Percentiles rank a stretch among this genome's conserved stretches.
Evolutionary conservation across 2,329 filamentous ascomycete species (phyloP).

Genomic region (Trichoderma citrinoviride): DNA sequence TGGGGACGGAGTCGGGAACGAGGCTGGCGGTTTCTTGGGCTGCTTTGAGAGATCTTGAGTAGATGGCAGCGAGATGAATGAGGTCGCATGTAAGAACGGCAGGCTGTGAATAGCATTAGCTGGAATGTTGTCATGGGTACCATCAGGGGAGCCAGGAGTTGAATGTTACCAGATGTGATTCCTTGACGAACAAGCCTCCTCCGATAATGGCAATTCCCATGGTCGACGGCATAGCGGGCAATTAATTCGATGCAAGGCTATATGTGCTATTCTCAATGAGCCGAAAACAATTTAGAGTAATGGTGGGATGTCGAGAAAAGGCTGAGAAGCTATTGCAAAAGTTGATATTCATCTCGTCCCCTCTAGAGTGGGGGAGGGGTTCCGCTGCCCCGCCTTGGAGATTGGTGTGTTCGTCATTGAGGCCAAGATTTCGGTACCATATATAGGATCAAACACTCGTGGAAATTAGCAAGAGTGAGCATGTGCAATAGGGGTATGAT

Average conservation of each 20-base stretch:
- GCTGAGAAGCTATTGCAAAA: neutral
- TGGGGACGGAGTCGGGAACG: constrained; percentile 31
- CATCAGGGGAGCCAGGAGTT: neutral
- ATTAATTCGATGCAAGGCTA: neutral
- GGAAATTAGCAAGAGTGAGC: too few relatives aligned
- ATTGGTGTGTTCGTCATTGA: neutral
- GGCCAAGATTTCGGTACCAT: too few relatives aligned
- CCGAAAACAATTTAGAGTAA: neutral
- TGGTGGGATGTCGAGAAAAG: neutral
- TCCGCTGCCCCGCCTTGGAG: constrained; percentile 9
- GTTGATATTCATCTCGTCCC: neutral
- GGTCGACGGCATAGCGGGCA: constrained; percentile 26
- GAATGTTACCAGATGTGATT: constrained; percentile 51
- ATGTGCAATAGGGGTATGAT: too few relatives aligned
- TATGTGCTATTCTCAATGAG: neutral
- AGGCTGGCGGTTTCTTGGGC: constrained; percentile 48
- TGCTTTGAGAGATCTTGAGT: constrained; percentile 60
- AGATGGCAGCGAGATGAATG: constrained; percentile 62
- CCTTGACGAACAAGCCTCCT: constrained; percentile 60
- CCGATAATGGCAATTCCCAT: constrained; percentile 60
- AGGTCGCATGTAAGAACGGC: constrained; percentile 53
- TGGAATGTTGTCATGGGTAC: neutral
- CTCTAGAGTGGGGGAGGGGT: constrained; percentile 12
- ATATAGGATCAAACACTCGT: too few relatives aligned
- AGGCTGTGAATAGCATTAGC: constrained; percentile 38